Conservation (phyloP, 495 filamentous ascomycete genomes). For the Friedmanniomyces endolithicus region DNA sequence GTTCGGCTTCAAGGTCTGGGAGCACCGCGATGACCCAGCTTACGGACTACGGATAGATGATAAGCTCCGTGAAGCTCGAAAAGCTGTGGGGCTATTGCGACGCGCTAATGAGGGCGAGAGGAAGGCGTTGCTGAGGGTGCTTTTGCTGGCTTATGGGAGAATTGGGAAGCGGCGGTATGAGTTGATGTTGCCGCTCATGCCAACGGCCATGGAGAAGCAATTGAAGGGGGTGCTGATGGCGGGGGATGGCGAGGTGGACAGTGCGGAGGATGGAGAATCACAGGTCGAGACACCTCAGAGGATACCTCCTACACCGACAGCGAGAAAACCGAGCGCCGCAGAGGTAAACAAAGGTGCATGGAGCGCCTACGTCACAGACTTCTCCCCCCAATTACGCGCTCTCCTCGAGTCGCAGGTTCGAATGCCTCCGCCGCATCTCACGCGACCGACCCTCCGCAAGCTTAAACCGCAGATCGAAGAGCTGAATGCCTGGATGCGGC, state of each 20-base stretch:
- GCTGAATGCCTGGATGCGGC: slow-evolving; percentile 51
- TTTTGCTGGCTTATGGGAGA: slow-evolving; percentile 62
- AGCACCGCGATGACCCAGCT: slow-evolving; percentile 10
- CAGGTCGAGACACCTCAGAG: not conserved
- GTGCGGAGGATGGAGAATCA: not conserved
- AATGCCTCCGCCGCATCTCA: slow-evolving; percentile 3
- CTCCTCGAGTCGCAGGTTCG: slow-evolving; percentile 10
- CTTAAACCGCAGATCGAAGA: slow-evolving; percentile 43
- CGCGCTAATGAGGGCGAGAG: slow-evolving; percentile 55
- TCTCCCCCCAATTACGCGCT: slow-evolving; percentile 16
- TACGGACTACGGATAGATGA: slow-evolving; percentile 2
- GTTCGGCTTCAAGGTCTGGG: slow-evolving; percentile 24
- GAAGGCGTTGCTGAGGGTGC: slow-evolving; percentile 47
- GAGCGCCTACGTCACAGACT: not conserved
- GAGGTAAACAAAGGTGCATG: slow-evolving; percentile 1
- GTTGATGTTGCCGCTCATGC: slow-evolving; percentile 40
- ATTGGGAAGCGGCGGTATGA: slow-evolving; percentile 53
- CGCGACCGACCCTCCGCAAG: slow-evolving; percentile 16
- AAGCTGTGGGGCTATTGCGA: slow-evolving; percentile 33
- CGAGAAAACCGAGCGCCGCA: not conserved
- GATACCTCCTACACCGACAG: not conserved
- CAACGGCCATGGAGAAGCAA: not conserved
- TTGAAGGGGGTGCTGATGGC: not conserved
- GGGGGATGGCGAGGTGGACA: too few species aligned
- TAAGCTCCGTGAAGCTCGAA: slow-evolving; percentile 24